Conservation (phyloP, 106 monocot species). For the Hemerocallis citrina region DNA sequence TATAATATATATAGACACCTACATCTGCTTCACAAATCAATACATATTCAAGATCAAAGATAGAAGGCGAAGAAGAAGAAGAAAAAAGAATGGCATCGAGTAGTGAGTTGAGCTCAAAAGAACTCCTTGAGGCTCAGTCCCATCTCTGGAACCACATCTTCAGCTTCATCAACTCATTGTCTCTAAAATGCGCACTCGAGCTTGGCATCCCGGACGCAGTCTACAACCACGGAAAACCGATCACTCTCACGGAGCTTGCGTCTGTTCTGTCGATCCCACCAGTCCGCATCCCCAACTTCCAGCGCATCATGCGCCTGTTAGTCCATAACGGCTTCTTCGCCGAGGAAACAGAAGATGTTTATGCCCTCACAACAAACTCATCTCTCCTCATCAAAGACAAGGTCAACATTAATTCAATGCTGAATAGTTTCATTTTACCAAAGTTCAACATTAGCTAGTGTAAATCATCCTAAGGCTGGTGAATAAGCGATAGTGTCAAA, state of each 20-base stretch:
- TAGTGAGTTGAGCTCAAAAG: slow-evolving; percentile 1
- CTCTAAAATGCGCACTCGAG: slow-evolving; percentile 23
- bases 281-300: neutral
- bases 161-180: slow-evolving; percentile 17
- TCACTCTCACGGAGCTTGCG: slow-evolving; percentile 14
- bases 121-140: slow-evolving; percentile 2
- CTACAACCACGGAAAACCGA: slow-evolving; percentile 5
- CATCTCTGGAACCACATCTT: slow-evolving; percentile 20
- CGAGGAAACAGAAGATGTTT: neutral
- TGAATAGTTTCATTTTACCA: too few species aligned
- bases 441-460: too few species aligned
- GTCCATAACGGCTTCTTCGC: slow-evolving; percentile 6
- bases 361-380: slow-evolving; percentile 3
- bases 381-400: neutral
- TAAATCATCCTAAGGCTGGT: too few species aligned
- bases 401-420: too few species aligned
- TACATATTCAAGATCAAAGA: too few species aligned
- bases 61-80: too few species aligned
- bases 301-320: slow-evolving; percentile 19
- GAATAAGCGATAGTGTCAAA: too few species aligned
- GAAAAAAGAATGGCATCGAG: too few species aligned
- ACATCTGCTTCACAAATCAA: too few species aligned
- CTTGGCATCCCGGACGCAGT: slow-evolving; percentile 22
- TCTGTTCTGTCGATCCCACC: slow-evolving; percentile 3
- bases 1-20: too few species aligned